Base-by-base conservation (phyloP, 1,284 basidiomycete genomes). In the Ganoderma meredithae region DNA sequence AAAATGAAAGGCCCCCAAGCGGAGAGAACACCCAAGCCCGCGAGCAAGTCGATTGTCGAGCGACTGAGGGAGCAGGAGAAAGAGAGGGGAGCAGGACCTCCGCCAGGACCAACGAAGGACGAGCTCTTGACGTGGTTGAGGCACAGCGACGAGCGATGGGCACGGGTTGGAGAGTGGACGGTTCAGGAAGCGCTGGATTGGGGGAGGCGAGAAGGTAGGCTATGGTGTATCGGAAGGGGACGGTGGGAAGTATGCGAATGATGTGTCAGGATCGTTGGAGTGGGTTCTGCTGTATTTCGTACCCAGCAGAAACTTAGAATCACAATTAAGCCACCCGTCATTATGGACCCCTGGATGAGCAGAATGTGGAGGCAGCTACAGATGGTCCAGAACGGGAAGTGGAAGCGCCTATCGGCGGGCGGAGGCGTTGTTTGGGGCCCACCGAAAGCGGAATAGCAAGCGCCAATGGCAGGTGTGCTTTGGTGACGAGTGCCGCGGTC, bases 121-220 rank as follows among this genome's bases (percentile, higher is more conserved):
- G 85, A 85, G 10, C 81, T 93, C 22, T 73, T 86, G 31, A 69
- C 71, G 5, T 81, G 81, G 72, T 74, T 91, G 71, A 80, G 78
- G 70, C 76, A 78, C 52, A 80, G 76, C 55, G 90, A 93, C 73
- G 88, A 85, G 69, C 81, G 85, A 62, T 93, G 91, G 92, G 82
- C 81, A 67, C 82, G 82, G 69, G 77, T 93, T 9, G 88, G 89
- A 0, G 82, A 83, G 60, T 92, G 89, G 87, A 81, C 82, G 61
- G 82, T 93, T 0, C 81, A 86, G 67, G 90, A 90, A 61, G 86
- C 89, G 2, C 71, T 93, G 74, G 79, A 83, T 62, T 75, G 82
- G 64, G 79, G 89, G 55, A 78, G 77, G 68, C 75, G 72, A 40
- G 81, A 84, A 64, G 85, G 83, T 1, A 79, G 81, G 70, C 81